Evolutionary conservation across 2,329 filamentous ascomycete genomes (phyloP).

Genomic region (Geosmithia morbida): DNA sequence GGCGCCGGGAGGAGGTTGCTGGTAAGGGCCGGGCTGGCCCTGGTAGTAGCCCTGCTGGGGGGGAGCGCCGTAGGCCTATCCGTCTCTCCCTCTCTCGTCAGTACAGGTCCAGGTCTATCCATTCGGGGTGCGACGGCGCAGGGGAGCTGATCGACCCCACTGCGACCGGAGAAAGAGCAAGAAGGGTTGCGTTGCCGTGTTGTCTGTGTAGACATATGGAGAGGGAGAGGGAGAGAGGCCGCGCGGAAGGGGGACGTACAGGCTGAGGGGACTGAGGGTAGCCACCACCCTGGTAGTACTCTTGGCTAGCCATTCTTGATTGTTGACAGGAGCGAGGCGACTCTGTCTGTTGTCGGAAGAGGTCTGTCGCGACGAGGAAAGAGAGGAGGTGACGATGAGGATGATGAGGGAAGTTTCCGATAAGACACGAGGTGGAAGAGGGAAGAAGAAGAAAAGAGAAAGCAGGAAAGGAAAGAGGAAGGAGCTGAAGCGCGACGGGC

Average conservation of each 20-base stretch:
- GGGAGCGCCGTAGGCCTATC: neutral
- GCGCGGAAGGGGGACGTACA: conserved; percentile 13
- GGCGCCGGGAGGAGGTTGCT: conserved; percentile 1
- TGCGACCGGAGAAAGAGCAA: too few relatives aligned
- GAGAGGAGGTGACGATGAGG: too few relatives aligned
- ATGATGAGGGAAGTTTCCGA: too few relatives aligned
- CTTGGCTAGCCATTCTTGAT: conserved; percentile 21
- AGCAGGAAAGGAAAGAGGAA: neutral
- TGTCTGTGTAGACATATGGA: too few relatives aligned
- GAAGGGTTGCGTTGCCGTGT: neutral
- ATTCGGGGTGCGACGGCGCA: too few relatives aligned
- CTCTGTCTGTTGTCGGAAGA: too few relatives aligned
- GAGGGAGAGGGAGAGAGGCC: neutral
- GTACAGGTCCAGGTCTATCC: too few relatives aligned
- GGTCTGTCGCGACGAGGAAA: too few relatives aligned
- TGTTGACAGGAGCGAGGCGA: too few relatives aligned
- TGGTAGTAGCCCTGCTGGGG: neutral
- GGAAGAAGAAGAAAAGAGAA: neutral
- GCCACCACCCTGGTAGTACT: conserved; percentile 22
- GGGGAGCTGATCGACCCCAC: too few relatives aligned
- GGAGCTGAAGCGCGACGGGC: too few relatives aligned
- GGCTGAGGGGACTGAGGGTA: conserved; percentile 19
- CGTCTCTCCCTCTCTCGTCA: too few relatives aligned
- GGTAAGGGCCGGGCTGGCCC: conserved; percentile 6
- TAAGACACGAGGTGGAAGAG: neutral